Percentiles rank a stretch among this genome's conserved stretches.
These are phyloP conservation scores for Vaccinium darrowii DNA, from an alignment of 148 eudicot species.

Conservation along the genomic window DNA sequence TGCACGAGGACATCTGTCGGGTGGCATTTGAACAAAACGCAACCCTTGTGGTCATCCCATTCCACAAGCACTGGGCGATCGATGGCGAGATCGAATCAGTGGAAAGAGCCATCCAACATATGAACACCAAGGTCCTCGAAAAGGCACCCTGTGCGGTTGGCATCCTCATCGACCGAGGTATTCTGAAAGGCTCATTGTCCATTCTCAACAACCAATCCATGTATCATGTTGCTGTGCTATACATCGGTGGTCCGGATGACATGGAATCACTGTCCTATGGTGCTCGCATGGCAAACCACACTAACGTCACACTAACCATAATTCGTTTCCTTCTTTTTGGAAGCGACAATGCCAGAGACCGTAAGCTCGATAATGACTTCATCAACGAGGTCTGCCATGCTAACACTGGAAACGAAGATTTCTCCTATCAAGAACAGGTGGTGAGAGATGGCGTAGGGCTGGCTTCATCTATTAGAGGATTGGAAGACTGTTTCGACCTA, in stretches of 20 bases:
- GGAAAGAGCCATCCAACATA: conserved; percentile 27
- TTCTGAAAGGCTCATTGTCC: conserved; percentile 34
- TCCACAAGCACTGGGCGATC: conserved; percentile 61
- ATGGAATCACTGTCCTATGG: conserved; percentile 61
- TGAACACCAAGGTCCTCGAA: conserved; percentile 45
- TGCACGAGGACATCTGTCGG: conserved; percentile 60
- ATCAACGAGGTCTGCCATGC: conserved; percentile 34
- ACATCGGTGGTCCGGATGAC: conserved; percentile 72
- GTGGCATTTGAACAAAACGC: conserved; percentile 52
- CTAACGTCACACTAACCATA: conserved; percentile 43
- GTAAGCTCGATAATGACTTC: conserved; percentile 40
- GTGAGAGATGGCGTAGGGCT: conserved; percentile 60
- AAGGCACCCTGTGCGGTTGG: conserved; percentile 65
- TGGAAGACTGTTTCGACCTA: conserved; percentile 42
- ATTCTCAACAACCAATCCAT: conserved; percentile 30
- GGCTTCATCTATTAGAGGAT: conserved; percentile 35
- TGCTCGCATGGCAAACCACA: conserved; percentile 55
- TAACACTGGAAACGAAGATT: conserved; percentile 34
- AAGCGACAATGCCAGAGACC: conserved; percentile 38
- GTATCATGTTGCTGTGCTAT: conserved; percentile 50
- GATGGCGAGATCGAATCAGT: conserved; percentile 43
- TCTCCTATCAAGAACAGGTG: conserved; percentile 45
- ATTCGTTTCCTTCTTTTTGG: conserved; percentile 55
- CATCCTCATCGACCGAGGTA: conserved; percentile 58
- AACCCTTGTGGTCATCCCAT: conserved; percentile 52